phyloP scores from a whole-genome alignment of 768 basidiomycete genomes.

The Phlegmacium glaucopus region DNA sequence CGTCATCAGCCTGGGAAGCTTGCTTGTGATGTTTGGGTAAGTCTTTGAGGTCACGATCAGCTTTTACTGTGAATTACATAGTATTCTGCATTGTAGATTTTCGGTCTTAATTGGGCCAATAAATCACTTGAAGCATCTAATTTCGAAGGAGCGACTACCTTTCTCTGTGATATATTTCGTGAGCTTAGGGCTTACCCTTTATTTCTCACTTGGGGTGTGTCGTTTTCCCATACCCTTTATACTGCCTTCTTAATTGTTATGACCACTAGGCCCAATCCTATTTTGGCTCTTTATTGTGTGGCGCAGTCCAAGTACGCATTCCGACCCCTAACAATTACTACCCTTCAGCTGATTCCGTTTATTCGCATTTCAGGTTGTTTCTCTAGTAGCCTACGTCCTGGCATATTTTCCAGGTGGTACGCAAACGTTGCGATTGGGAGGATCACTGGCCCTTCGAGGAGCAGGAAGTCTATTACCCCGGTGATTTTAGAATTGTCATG shows the following conservation, averaged over 20 bases:
- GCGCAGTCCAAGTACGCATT: slow-evolving; percentile 66
- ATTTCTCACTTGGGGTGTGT: slow-evolving; percentile 87
- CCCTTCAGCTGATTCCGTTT: not conserved
- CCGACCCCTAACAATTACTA: not conserved
- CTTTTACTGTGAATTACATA: not conserved
- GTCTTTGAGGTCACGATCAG: slow-evolving; percentile 16
- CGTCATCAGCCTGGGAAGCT: slow-evolving; percentile 66
- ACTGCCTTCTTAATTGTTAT: not conserved
- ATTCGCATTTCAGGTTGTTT: slow-evolving; percentile 51
- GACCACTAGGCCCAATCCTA: slow-evolving; percentile 70
- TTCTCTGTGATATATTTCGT: slow-evolving; percentile 82
- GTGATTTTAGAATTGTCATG: slow-evolving; percentile 29
- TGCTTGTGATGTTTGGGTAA: slow-evolving; percentile 95
- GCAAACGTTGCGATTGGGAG: slow-evolving; percentile 77
- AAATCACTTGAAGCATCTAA: slow-evolving; percentile 87
- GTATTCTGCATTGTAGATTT: slow-evolving; percentile 44
- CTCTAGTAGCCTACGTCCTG: slow-evolving; percentile 84
- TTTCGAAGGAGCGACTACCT: slow-evolving; percentile 79
- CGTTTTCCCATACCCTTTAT: not conserved
- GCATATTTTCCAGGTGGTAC: slow-evolving; percentile 95
- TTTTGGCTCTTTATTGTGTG: slow-evolving; percentile 80
- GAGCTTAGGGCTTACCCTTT: slow-evolving; percentile 83
- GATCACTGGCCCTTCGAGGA: slow-evolving; percentile 77
- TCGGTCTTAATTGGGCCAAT: slow-evolving; percentile 86
- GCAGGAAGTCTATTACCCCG: slow-evolving; percentile 81